Percentiles rank a stretch among this genome's conserved stretches.
phyloP scores from a whole-genome alignment of 345 rosid genomes.

The Linum lewisii region DNA sequence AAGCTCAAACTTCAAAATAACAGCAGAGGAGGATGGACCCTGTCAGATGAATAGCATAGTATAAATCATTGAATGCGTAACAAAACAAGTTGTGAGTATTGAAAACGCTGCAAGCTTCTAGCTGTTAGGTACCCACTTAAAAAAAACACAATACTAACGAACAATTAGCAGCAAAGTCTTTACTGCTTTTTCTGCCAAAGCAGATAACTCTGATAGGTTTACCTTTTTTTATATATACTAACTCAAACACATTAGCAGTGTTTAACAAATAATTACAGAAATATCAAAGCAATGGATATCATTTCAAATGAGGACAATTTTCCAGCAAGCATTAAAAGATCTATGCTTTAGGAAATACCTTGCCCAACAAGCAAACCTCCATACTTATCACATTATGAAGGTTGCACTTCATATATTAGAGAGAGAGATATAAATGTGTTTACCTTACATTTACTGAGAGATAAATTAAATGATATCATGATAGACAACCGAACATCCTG shows the following conservation, averaged over 20 bases:
- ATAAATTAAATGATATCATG: conserved; percentile 70
- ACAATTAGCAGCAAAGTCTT: too few species aligned
- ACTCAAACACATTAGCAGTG: too few species aligned
- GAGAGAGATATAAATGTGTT: neutral
- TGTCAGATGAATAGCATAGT: conserved; percentile 19
- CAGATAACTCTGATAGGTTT: neutral
- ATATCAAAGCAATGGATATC: neutral
- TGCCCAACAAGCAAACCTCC: neutral
- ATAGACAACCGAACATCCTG: conserved; percentile 72
- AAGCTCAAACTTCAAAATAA: conserved; percentile 85
- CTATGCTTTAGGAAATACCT: neutral
- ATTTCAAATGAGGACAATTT: neutral
- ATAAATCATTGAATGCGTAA: neutral
- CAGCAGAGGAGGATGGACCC: conserved; percentile 69
- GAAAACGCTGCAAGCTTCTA: neutral
- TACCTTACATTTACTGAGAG: conserved; percentile 55
- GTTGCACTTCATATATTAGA: neutral
- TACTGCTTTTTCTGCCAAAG: neutral
- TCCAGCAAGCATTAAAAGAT: neutral
- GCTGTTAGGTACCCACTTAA: too few species aligned
- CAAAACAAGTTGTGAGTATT: neutral
- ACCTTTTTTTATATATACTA: neutral
- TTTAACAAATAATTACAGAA: too few species aligned
- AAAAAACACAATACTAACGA: too few species aligned
- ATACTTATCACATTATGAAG: neutral